Evolutionary conservation across 495 filamentous ascomycete genomes (phyloP).

Genomic region (Corynascus novoguineensis): DNA sequence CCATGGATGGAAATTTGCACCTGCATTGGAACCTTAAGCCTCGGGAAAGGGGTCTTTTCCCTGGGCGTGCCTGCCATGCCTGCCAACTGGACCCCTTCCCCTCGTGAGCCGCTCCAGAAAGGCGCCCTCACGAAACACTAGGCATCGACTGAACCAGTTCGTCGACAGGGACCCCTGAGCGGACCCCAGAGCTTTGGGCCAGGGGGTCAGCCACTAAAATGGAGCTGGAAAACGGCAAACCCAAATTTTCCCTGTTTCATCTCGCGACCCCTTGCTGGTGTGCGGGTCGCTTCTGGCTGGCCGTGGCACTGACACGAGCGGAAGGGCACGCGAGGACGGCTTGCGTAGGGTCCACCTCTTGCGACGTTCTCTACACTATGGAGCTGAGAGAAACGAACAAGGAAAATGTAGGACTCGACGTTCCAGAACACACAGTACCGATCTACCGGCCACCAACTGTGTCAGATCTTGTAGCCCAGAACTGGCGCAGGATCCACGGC

Average conservation of each 20-base stretch:
- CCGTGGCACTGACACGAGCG: too few species aligned
- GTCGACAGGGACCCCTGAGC: too few species aligned
- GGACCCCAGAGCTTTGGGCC: too few species aligned
- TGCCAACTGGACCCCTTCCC: not conserved
- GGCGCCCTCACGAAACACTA: not conserved
- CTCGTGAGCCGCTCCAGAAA: not conserved
- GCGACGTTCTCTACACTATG: too few species aligned
- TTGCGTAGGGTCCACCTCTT: not conserved
- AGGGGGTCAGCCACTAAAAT: too few species aligned
- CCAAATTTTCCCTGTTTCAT: not conserved
- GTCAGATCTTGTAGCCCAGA: not conserved
- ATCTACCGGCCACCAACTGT: not conserved
- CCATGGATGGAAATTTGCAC: not conserved
- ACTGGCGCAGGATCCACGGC: not conserved
- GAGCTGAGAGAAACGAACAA: not conserved
- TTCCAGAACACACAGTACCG: not conserved
- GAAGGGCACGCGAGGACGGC: too few species aligned
- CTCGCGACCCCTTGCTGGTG: not conserved
- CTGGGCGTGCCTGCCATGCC: not conserved
- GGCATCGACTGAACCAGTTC: not conserved
- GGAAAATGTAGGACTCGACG: not conserved
- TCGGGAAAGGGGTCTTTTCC: not conserved
- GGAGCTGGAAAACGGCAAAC: not conserved
- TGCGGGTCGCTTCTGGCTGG: conserved; percentile 1
- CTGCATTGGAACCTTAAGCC: not conserved